Base-by-base conservation (phyloP, 805 yeast species). In the Cyberlindnera galapagoensis region DNA sequence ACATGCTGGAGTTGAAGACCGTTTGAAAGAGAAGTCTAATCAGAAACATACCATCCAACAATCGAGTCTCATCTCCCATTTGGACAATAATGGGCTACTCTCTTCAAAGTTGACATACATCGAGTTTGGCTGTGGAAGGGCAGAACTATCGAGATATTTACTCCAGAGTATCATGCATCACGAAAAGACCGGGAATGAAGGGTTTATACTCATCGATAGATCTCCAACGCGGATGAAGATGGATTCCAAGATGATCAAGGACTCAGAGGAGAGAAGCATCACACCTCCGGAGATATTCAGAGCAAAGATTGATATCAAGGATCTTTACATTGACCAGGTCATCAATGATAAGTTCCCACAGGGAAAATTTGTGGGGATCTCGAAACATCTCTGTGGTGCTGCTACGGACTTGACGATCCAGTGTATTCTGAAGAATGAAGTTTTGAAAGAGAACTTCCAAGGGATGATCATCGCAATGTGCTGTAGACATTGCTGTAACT, bases 91-190 rank as follows among this genome's bases (percentile, higher is more conserved):
- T 11, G 51, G 51, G 0, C 49, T 79, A 7, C 57, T 80, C 23
- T 52, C 56, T 2, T 24, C 52, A 3, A 36, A 44, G 3, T 33
- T 46, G 22, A 57, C 64, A 31, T 73, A 74, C 49, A 52, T 81
- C 18, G 97, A 87, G 56, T 86, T 85, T 62, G 97, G 97, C 1
- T 83, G 95, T 54, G 97, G 97, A 0, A 71, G 88, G 41, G 95
- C 84, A 2, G 96, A 88, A 51, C 65, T 87, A 16, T 70, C 87
- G 1, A 57, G 94, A 36, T 81, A 75, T 46, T 59, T 83, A 9
- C 65, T 56, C 7, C 46, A 46, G 34, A 63, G 50, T 33, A 51
- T 54, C 11, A 36, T 49, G 11, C 40, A 38, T 18, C 43, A 50
- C 25, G 46, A 41, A 29, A 26, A 24, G 4, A n/a, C n/a, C n/a